A percentile compares a stretch with the other conserved stretches of the same genome.
Conservation (phyloP, 495 filamentous ascomycete genomes). For the Rostrohypoxylon terebratum region DNA sequence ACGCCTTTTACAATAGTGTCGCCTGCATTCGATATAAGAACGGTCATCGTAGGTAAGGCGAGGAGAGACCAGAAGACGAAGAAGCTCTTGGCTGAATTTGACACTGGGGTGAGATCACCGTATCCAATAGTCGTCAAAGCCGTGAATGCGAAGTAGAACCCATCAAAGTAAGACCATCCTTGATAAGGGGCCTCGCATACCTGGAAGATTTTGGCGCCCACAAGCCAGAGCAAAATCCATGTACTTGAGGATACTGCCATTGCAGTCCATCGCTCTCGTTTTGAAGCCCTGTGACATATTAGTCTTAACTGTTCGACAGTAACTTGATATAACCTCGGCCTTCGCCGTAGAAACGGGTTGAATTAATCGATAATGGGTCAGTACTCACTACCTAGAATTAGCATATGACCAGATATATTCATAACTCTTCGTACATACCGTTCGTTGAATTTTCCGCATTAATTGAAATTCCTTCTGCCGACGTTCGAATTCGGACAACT, state of each 20-base stretch:
- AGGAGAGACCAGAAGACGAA: constrained; percentile 93
- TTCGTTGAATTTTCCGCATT: constrained; percentile 82
- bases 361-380: not conserved
- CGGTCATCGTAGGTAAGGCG: constrained; percentile 83
- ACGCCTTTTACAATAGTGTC: constrained; percentile 80
- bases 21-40: constrained; percentile 85
- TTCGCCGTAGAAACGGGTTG: not conserved
- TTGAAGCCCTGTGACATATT: constrained; percentile 57
- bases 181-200: constrained; percentile 57
- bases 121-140: constrained; percentile 88
- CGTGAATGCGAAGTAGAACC: constrained; percentile 84
- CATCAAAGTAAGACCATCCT: constrained; percentile 82
- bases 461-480: constrained; percentile 81
- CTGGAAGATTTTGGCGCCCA: constrained; percentile 79
- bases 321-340: not conserved
- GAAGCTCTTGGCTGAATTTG: constrained; percentile 79
- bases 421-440: constrained; percentile 36
- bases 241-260: constrained; percentile 71
- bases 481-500: constrained; percentile 65
- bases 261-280: constrained; percentile 74
- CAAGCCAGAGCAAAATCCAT: constrained; percentile 81
- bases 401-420: constrained; percentile 3
- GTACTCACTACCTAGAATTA: constrained; percentile 37
- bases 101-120: constrained; percentile 77
- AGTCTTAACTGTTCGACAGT: not conserved